Percentiles rank a stretch among this genome's conserved stretches.
Conservation (phyloP, 2,329 filamentous ascomycete species). For the Alternaria sp. region DNA sequence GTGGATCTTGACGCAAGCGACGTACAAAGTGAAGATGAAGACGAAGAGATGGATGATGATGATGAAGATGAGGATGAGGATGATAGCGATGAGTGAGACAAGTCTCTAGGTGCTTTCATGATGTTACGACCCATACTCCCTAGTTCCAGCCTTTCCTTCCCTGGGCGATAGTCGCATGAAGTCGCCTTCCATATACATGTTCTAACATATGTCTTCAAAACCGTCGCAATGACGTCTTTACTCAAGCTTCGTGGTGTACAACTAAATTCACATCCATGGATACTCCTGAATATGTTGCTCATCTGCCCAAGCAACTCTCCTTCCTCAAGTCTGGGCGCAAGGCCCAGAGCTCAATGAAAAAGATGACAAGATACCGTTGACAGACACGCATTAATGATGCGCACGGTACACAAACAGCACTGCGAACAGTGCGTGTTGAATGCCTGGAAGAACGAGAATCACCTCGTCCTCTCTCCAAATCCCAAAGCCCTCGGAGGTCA, state of each 20-base stretch:
- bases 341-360: background rate
- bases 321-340: background rate
- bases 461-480: background rate
- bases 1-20: background rate
- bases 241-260: background rate
- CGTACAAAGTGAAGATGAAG: constrained; percentile 10
- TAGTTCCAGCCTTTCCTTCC: background rate
- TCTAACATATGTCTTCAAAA: background rate
- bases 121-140: background rate
- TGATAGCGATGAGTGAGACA: background rate
- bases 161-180: background rate
- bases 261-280: too few relatives aligned
- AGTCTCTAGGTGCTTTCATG: background rate
- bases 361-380: background rate
- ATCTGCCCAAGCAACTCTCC: background rate
- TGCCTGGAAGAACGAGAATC: background rate
- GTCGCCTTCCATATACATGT: background rate
- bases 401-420: background rate
- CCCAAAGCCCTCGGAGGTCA: background rate
- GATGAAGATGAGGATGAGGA: constrained; percentile 16
- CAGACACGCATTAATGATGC: background rate
- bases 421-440: background rate
- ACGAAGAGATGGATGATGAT: constrained; percentile 20
- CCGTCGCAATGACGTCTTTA: background rate
- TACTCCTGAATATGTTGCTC: background rate